Evolutionary conservation across 768 basidiomycete species (phyloP).

Genomic region (Ramaria sp.): DNA sequence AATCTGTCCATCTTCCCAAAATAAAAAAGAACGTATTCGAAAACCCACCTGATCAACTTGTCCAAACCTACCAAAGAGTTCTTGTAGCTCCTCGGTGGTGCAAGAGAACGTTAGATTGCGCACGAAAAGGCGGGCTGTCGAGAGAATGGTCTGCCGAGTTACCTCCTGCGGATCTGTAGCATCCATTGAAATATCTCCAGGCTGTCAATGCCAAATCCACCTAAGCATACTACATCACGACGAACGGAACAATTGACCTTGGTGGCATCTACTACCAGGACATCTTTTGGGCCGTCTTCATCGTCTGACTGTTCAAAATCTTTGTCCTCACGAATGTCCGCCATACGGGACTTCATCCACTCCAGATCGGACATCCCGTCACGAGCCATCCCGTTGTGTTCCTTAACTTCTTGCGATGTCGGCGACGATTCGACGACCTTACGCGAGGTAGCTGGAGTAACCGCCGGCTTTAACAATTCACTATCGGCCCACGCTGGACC

Average conservation of each 20-base stretch:
- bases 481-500: conserved; percentile 56
- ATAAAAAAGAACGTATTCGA: neutral
- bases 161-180: conserved; percentile 16
- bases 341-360: conserved; percentile 64
- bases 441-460: neutral
- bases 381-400: conserved; percentile 15
- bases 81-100: conserved; percentile 55
- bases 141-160: conserved; percentile 42
- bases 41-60: conserved; percentile 61
- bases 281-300: conserved; percentile 24
- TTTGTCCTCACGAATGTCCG: conserved; percentile 28
- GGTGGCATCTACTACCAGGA: conserved; percentile 8
- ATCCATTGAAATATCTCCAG: neutral
- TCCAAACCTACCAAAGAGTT: conserved; percentile 60
- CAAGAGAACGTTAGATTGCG: conserved; percentile 92
- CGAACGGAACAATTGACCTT: neutral
- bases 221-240: neutral
- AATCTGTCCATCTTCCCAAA: too few species aligned
- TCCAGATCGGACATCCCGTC: conserved; percentile 54
- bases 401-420: neutral
- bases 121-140: conserved; percentile 76
- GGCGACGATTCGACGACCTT: neutral
- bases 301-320: conserved; percentile 56
- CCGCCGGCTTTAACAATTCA: conserved; percentile 8
- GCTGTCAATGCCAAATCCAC: neutral